Percentiles rank a stretch among this genome's conserved stretches.
Evolutionary conservation across 2,329 filamentous ascomycete genomes (phyloP).

Genomic region (Cladosporium halotolerans): DNA sequence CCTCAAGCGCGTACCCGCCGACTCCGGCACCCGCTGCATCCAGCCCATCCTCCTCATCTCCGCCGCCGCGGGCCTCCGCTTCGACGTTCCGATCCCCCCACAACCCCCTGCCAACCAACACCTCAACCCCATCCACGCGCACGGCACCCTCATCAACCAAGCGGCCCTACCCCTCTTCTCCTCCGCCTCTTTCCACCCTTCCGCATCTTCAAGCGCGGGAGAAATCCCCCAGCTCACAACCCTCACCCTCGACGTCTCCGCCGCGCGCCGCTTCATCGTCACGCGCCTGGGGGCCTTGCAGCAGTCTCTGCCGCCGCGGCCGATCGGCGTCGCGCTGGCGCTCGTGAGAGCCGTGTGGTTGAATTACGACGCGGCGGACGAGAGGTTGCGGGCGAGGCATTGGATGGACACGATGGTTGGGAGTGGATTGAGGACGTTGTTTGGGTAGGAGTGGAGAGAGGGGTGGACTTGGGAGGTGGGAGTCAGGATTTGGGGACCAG

Average conservation of each 20-base stretch:
- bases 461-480: too few species aligned
- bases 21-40: slow-evolving; percentile 10
- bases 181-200: neutral
- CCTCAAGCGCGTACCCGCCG: slow-evolving; percentile 8
- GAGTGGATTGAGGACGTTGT: slow-evolving; percentile 7
- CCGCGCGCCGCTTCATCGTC: slow-evolving; percentile 6
- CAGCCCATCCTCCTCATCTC: slow-evolving; percentile 10
- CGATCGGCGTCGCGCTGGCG: slow-evolving; percentile 6
- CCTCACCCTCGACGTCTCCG: slow-evolving; percentile 4
- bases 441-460: neutral
- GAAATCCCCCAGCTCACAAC: slow-evolving; percentile 3
- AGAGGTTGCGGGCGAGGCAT: neutral
- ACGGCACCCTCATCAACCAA: slow-evolving; percentile 2
- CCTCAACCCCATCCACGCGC: neutral
- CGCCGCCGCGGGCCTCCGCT: slow-evolving; percentile 9
- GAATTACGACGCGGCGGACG: slow-evolving; percentile 7
- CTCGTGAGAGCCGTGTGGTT: slow-evolving; percentile 10
- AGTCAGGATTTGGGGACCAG: too few species aligned
- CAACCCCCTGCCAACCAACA: neutral
- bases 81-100: neutral
- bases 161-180: neutral
- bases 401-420: slow-evolving; percentile 11
- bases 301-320: slow-evolving; percentile 1
- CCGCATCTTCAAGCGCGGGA: neutral
- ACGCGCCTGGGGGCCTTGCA: slow-evolving; percentile 10